A percentile compares a stretch with the other conserved stretches of the same genome.
These are phyloP conservation scores for Magnolia kwangsiensis DNA, from an alignment of 164 flowering plant species.

Conservation along the genomic window DNA sequence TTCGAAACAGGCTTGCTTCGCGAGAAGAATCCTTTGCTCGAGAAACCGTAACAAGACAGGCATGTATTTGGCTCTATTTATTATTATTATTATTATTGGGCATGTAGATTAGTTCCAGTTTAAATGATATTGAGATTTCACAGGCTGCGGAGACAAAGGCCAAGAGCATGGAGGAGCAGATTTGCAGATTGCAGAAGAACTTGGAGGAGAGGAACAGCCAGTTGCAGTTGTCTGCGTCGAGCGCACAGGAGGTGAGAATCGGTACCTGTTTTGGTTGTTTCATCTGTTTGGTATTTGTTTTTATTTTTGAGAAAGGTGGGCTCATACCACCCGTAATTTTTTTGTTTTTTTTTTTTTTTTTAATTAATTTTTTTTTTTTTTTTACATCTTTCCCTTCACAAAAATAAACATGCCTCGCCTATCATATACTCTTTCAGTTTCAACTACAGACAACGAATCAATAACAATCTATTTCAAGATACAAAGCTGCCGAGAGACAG, in stretches of 20 bases:
- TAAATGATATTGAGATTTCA: neutral
- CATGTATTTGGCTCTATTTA: conserved; percentile 4
- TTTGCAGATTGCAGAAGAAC: conserved; percentile 44
- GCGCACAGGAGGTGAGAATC: conserved; percentile 53
- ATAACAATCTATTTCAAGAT: too few species aligned
- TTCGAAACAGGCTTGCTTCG: conserved; percentile 59
- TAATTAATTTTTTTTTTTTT: too few species aligned
- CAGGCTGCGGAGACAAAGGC: conserved; percentile 33
- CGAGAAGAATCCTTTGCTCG: conserved; percentile 61
- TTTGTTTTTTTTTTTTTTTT: too few species aligned
- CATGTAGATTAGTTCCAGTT: neutral
- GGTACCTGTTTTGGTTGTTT: neutral
- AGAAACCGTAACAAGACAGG: conserved; percentile 81
- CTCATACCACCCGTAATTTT: too few species aligned
- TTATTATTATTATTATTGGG: neutral
- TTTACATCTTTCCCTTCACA: too few species aligned
- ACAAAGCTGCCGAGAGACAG: too few species aligned
- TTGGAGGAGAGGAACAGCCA: conserved; percentile 67
- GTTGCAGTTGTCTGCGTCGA: conserved; percentile 53
- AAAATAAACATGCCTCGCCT: too few species aligned
- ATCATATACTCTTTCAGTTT: too few species aligned
- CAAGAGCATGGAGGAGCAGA: conserved; percentile 64
- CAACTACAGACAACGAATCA: too few species aligned
- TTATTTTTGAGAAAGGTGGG: neutral
- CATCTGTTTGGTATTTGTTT: neutral